Conservation (phyloP, 352 stramenopile species). For the Halophytophthora polymorphica region DNA sequence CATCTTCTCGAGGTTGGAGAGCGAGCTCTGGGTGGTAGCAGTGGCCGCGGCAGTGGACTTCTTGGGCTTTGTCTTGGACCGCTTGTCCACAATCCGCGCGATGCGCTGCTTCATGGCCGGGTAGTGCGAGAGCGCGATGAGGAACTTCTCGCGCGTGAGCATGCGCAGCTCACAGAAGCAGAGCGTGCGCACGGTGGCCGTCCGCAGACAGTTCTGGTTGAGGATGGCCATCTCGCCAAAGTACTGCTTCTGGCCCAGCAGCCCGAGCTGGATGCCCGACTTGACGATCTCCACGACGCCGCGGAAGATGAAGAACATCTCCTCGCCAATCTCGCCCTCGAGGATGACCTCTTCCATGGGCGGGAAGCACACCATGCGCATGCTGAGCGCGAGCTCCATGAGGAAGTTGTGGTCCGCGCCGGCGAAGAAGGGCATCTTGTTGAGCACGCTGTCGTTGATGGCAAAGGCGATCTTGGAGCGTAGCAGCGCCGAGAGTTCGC, state of each 20-base stretch:
- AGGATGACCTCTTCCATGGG: slow-evolving; percentile 77
- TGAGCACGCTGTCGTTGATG: slow-evolving; percentile 80
- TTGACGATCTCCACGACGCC: slow-evolving; percentile 71
- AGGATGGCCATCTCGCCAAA: slow-evolving; percentile 85
- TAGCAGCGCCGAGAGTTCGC: slow-evolving; percentile 63
- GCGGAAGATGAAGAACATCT: slow-evolving; percentile 88
- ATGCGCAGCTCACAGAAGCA: slow-evolving; percentile 83
- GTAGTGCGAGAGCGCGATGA: slow-evolving; percentile 69
- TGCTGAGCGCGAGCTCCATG: slow-evolving; percentile 77
- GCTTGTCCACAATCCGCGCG: slow-evolving; percentile 70
- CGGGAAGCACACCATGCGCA: slow-evolving; percentile 82
- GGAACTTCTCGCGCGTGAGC: slow-evolving; percentile 75
- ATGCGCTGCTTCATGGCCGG: slow-evolving; percentile 78
- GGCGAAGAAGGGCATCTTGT: slow-evolving; percentile 81
- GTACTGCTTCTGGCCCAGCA: slow-evolving; percentile 79
- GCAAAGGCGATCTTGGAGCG: slow-evolving; percentile 78
- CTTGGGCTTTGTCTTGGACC: slow-evolving; percentile 38
- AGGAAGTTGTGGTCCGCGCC: slow-evolving; percentile 78
- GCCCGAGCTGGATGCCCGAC: slow-evolving; percentile 50
- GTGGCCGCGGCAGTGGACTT: slow-evolving; percentile 8
- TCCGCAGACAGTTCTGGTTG: slow-evolving; percentile 69
- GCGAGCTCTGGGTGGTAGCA: slow-evolving; percentile 22
- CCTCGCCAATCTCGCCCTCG: slow-evolving; percentile 76
- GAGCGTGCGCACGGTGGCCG: slow-evolving; percentile 65
- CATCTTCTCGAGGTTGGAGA: slow-evolving; percentile 52